phyloP scores from a whole-genome alignment of 2,329 filamentous ascomycete genomes.

The Metarhizium guizhouense region DNA sequence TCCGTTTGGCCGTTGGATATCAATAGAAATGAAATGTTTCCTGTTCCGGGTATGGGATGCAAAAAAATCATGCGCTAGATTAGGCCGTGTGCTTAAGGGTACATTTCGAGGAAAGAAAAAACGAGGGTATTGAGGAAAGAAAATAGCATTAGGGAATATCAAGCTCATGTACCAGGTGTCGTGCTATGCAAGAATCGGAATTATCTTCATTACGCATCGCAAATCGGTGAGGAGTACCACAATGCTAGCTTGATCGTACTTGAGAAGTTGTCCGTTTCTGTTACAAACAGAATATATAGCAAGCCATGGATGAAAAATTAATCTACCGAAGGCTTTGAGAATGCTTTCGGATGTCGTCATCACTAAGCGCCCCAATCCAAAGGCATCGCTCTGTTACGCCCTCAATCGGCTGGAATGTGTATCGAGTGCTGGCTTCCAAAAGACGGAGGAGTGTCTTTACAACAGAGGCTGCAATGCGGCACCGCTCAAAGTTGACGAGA shows the following conservation, averaged over 20 bases:
- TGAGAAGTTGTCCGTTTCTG: neutral
- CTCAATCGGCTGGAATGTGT: conserved; percentile 65
- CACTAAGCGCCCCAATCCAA: conserved; percentile 72
- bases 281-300: neutral
- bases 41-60: neutral
- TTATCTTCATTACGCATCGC: neutral
- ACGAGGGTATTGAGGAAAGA: neutral
- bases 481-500: conserved; percentile 76
- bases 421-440: conserved; percentile 70
- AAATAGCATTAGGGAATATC: neutral
- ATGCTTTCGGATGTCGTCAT: conserved; percentile 60
- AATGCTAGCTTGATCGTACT: neutral
- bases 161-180: neutral
- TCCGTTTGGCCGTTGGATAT: neutral
- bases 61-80: neutral
- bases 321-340: conserved; percentile 38
- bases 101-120: neutral
- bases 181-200: neutral
- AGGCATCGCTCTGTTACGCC: conserved; percentile 72
- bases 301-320: neutral
- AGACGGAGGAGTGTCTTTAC: conserved; percentile 72
- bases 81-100: neutral
- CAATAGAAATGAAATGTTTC: neutral
- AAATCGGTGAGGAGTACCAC: neutral
- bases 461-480: conserved; percentile 64